These are phyloP conservation scores for Piper betle DNA, from an alignment of 164 flowering plant species.

Conservation along the genomic window DNA sequence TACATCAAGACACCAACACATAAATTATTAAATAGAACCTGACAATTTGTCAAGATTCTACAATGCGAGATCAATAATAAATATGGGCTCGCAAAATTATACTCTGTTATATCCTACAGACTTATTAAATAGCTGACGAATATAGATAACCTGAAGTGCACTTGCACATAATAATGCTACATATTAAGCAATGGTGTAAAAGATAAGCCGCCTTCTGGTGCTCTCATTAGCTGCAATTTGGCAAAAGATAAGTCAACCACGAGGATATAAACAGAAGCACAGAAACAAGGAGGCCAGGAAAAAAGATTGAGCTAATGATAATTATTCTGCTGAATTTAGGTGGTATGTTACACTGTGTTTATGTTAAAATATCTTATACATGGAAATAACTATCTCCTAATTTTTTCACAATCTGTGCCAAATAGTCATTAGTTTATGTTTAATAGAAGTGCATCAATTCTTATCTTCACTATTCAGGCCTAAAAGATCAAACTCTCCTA, in stretches of 20 bases:
- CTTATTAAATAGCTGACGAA: slow-evolving; percentile 84
- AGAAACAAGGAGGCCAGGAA: too few species aligned
- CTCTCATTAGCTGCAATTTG: slow-evolving; percentile 88
- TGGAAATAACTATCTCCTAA: too few species aligned
- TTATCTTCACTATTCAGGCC: too few species aligned
- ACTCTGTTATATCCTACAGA: slow-evolving; percentile 90
- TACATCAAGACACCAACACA: background rate
- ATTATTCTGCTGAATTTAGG: too few species aligned
- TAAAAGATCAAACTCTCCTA: too few species aligned
- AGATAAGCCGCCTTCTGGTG: slow-evolving; percentile 71
- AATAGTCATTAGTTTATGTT: too few species aligned
- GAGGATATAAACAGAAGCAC: too few species aligned
- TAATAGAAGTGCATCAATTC: too few species aligned
- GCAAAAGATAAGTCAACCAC: background rate
- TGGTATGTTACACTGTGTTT: too few species aligned
- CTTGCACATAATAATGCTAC: slow-evolving; percentile 53
- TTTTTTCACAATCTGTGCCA: too few species aligned
- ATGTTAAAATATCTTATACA: too few species aligned
- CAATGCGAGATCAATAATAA: background rate
- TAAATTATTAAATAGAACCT: background rate
- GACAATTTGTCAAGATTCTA: background rate
- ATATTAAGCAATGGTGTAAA: slow-evolving; percentile 77
- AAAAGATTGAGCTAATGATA: too few species aligned
- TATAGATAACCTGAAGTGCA: slow-evolving; percentile 63
- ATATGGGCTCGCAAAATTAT: slow-evolving; percentile 12